Base-by-base conservation (phyloP, 2,329 filamentous ascomycete species). In the Massarina eburnea region DNA sequence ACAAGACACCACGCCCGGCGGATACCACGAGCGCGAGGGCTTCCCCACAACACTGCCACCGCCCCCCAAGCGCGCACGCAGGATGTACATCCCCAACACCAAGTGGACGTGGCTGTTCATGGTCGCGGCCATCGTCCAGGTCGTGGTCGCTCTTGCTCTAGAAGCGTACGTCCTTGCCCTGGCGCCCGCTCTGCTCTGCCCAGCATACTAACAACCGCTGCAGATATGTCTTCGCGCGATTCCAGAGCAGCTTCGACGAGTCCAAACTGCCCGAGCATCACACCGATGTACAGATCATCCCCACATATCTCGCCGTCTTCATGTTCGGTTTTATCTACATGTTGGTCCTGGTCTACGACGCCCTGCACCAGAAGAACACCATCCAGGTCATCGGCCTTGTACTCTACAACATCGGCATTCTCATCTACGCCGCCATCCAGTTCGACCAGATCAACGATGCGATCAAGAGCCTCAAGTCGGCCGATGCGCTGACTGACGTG, bases 331-430 rank as follows among this genome's bases (percentile, higher is more conserved):
- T 95, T 74, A 72, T 99, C 46, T 99, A 97, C 74, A 85, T 96
- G 66, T 75, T 97, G 24, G 76, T 95, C 21, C 78, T 99, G 42
- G 88, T 94, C 10, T 97, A 91, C 80, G 94, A 99, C 76, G 94
- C 92, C 14, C 78, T 99, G 47, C 85, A 91, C 52, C 79, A 92
- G 66, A 96, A 96, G 73, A 99, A 99, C 74, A 99, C 94, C 9
- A 99, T 99, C 77, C 94, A 99, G 71, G 81, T 97, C 68, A 97
- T 99, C 59, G 94, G 94, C 35, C 80, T 99, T 22, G 96, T 92
- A 73, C 76, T 95, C 46, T 94, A 94, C 74, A 97, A 99, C 71
- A 72, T 94, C 24, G 92, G 90, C 32, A 83, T 99, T 57, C 80
- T 97, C 64, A 84, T 97, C 52, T 99, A 99, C 67, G 91, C 92